phyloP scores from a whole-genome alignment of 768 basidiomycete genomes.

The Filobasidium floriforme region DNA sequence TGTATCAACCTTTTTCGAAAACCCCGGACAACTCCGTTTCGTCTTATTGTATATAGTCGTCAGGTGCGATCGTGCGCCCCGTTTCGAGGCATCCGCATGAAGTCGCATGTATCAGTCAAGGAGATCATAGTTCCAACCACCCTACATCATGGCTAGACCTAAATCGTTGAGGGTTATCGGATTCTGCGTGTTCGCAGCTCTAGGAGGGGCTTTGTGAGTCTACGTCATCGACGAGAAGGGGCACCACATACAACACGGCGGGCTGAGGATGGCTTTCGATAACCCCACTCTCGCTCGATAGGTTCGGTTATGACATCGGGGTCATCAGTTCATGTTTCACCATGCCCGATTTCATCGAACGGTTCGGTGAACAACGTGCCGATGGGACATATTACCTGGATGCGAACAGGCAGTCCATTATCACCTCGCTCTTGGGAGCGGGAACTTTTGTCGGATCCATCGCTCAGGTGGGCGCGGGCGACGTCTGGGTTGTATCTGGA shows the following conservation, averaged over 20 bases:
- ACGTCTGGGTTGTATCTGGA: not conserved
- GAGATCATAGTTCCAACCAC: no score
- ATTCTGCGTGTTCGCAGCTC: constrained; percentile 11
- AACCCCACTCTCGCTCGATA: not conserved
- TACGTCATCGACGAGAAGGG: not conserved
- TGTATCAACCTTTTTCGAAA: no score
- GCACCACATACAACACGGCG: not conserved
- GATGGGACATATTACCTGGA: constrained; percentile 49
- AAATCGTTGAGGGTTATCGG: constrained; percentile 7
- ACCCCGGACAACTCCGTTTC: no score
- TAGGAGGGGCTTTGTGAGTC: constrained; percentile 4
- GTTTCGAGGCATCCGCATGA: no score
- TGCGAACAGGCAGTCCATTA: constrained; percentile 63
- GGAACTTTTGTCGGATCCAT: constrained; percentile 47
- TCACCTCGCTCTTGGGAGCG: constrained; percentile 68
- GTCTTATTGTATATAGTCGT: no score
- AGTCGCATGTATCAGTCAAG: no score
- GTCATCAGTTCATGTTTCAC: constrained; percentile 15
- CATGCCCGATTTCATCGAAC: constrained; percentile 20
- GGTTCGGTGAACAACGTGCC: constrained; percentile 14
- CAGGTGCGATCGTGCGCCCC: no score
- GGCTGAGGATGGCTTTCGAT: not conserved
- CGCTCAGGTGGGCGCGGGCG: constrained; percentile 11
- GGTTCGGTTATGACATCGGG: constrained; percentile 18
- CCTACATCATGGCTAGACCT: not conserved